These are phyloP conservation scores for Tulasnella sp. DNA, from an alignment of 768 basidiomycete species.

Conservation along the genomic window DNA sequence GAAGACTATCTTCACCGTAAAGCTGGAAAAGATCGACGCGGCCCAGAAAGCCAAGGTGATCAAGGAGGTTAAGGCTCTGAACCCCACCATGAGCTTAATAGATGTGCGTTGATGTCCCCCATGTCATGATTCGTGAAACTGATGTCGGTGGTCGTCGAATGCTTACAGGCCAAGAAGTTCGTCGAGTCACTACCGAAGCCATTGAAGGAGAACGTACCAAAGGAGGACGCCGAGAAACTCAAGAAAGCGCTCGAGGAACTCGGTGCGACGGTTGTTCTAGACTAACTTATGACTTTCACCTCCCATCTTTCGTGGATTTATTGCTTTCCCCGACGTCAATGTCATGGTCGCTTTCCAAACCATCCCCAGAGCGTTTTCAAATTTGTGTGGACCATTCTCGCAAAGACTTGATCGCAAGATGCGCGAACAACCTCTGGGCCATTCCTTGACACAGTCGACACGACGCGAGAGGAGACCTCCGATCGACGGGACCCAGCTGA, in stretches of 20 bases:
- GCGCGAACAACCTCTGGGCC: background rate
- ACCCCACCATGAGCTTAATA: constrained; percentile 93
- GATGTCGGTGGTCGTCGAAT: background rate
- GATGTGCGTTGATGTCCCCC: constrained; percentile 61
- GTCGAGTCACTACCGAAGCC: constrained; percentile 92
- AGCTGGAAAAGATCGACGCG: constrained; percentile 90
- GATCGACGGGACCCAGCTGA: background rate
- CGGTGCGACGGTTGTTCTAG: constrained; percentile 82
- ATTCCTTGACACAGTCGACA: background rate
- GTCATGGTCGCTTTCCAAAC: background rate
- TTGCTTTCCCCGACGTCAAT: constrained; percentile 7
- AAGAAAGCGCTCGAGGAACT: constrained; percentile 84
- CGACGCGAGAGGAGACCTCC: background rate
- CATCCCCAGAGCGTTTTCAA: background rate
- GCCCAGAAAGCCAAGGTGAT: constrained; percentile 94
- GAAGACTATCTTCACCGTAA: constrained; percentile 96
- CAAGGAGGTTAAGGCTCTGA: constrained; percentile 91
- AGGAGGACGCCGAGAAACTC: constrained; percentile 97
- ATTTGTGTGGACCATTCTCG: background rate
- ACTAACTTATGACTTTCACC: constrained; percentile 46
- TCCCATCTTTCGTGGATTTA: background rate
- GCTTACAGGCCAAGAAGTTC: constrained; percentile 90
- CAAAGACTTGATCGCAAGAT: background rate
- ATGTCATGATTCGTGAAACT: background rate
- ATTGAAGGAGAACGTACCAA: constrained; percentile 89